Base-by-base conservation (phyloP, 306 rosid genomes). In the Pyrus betulifolia region DNA sequence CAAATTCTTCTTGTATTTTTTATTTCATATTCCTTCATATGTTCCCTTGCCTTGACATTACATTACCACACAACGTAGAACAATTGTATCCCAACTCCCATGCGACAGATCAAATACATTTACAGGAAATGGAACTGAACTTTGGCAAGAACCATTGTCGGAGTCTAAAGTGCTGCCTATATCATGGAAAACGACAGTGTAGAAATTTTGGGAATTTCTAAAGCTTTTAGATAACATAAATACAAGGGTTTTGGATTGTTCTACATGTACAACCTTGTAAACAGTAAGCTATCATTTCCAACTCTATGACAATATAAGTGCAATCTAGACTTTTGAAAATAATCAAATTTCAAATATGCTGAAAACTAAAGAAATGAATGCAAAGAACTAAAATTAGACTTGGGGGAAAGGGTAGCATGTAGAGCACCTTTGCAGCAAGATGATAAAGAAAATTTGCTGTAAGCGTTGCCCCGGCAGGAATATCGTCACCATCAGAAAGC, bases 381-480 rank as follows among this genome's bases (percentile, higher is more conserved):
- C 8, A 8, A 22, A 33, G 33, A 73, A 63, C 70, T 27, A 70
- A 80, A 70, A 31, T 72, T 80, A 74, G 61, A 59, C 33, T 40
- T 45, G 66, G 42, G 78, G 78, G 35, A 46, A n/a, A 76, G 55
- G 80, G 30, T 55, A 70, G 64, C 79, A 57, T 71, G 79, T 59
- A 76, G 12, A 67, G 82, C 38, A 94, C 98, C 98, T 94, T n/a
- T 65, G 91, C 87, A 15, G 96, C 94, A 77, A 94, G 86, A 83
- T 94, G 96, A 88, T 94, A 91, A 70, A 94, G 91, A 79, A 91
- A 88, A 83, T 91, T 91, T 73, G 97, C 98, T 5, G 97, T 91
- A 75, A 94, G 97, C 74, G 89, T 87, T 76, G 87, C 91, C 72
- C 97, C 98, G 12, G 96, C 88, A 82, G 92, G 93, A 79, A 88